Conservation (phyloP, 2,329 filamentous ascomycete species). For the Paraconiothyrium brasiliense region DNA sequence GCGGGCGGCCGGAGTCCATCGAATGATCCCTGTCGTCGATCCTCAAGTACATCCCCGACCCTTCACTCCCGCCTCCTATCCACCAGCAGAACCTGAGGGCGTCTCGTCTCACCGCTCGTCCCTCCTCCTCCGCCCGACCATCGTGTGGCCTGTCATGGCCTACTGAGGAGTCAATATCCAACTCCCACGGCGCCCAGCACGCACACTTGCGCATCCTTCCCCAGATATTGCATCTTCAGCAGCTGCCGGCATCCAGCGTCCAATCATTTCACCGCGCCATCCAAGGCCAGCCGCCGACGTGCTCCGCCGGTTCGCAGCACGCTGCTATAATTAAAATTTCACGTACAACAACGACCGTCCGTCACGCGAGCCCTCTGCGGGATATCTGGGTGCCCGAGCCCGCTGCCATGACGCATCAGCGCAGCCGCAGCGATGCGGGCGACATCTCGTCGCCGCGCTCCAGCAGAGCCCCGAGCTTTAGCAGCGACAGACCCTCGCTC, state of each 20-base stretch:
- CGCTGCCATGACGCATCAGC: constrained; percentile 40
- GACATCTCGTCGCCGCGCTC: constrained; percentile 47
- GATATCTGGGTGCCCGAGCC: background rate
- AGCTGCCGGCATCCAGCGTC: background rate
- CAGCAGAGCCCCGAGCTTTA: constrained; percentile 64
- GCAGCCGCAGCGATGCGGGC: constrained; percentile 45
- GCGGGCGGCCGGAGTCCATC: constrained; percentile 4
- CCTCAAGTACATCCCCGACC: constrained; percentile 6
- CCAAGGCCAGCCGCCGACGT: constrained; percentile 11
- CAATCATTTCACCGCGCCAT: constrained; percentile 17
- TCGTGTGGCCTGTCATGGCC: constrained; percentile 20
- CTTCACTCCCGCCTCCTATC: constrained; percentile 5
- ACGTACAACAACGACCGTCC: background rate
- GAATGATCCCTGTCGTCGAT: constrained; percentile 6
- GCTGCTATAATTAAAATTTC: constrained; percentile 1
- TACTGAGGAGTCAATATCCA: constrained; percentile 15
- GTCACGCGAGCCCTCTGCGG: constrained; percentile 9
- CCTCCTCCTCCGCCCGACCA: background rate
- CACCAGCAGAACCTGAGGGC: constrained; percentile 12
- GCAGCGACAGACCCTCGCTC: constrained; percentile 74
- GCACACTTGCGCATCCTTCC: background rate
- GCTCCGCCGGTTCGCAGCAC: constrained; percentile 31
- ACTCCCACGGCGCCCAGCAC: background rate
- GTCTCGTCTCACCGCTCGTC: constrained; percentile 16
- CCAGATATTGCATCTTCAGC: background rate